Evolutionary conservation across 345 rosid species (phyloP).

Genomic region (Rhizophora apiculata): DNA sequence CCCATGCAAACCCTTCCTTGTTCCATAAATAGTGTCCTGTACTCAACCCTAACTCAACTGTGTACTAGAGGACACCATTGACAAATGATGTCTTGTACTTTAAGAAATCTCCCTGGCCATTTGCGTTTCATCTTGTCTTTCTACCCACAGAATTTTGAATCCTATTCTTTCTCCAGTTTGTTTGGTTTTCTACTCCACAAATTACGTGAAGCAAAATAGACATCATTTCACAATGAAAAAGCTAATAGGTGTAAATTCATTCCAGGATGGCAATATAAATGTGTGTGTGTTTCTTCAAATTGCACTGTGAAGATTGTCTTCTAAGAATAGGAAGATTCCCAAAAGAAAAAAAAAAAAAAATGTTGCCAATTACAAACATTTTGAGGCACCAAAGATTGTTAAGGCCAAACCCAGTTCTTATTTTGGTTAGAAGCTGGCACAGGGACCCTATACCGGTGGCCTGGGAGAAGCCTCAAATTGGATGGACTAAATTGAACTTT

Average conservation of each 20-base stretch:
- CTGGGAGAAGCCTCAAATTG: constrained; percentile 63
- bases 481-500: constrained; percentile 84
- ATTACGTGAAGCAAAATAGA: constrained; percentile 7
- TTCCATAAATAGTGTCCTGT: constrained; percentile 1
- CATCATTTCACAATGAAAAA: neutral
- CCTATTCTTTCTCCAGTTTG: constrained; percentile 22
- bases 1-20: constrained; percentile 15
- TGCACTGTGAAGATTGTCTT: neutral
- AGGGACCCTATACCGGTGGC: constrained; percentile 55
- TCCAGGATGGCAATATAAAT: neutral
- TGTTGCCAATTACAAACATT: constrained; percentile 40
- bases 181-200: constrained; percentile 19
- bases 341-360: neutral
- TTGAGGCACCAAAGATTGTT: constrained; percentile 33
- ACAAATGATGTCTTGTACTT: constrained; percentile 16
- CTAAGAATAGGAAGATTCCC: neutral
- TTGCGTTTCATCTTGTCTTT: constrained; percentile 18
- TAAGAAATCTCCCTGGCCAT: constrained; percentile 24
- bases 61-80: neutral
- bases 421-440: constrained; percentile 43
- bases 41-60: constrained; percentile 15
- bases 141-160: constrained; percentile 13
- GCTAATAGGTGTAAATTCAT: neutral
- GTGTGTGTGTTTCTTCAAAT: neutral
- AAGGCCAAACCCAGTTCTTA: constrained; percentile 21